Base-by-base conservation (phyloP, 2,329 filamentous ascomycete genomes). In the Ceratocystis smalleyi region DNA sequence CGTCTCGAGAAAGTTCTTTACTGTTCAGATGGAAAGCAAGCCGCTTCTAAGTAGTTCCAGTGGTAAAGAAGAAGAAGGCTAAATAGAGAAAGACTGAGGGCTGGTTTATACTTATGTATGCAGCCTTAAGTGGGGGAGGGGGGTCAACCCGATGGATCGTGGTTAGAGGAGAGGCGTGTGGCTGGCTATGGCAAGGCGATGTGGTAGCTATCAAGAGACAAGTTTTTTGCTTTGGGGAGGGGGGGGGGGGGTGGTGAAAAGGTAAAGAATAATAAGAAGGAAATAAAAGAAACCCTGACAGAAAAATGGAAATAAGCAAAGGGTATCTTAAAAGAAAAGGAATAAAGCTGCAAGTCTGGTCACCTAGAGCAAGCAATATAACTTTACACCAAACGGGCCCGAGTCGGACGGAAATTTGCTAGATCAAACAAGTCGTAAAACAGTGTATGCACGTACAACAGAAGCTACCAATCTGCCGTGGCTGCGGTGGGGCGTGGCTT, bases 31-130 rank as follows among this genome's bases (percentile, higher is more conserved):
- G 47, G 27, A 4, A 27, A 51, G 47, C 47, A 51, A 51, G 47
- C 19, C 2, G 47, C 19, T 27, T 51, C 19, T 12, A 15, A 51
- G 47, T 15, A 27, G 15, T 51, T 51, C 10, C 17, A 51, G 19
- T 51, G 22, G 24, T 17, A 43, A 10, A 45, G 30, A 45, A 45
- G 19, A 43, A 43, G n/a, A 51, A 51, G 43, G 30, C 54, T 30
- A 30, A n/a, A 27, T 32, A 45, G 43, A 35, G 45, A 10, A 40
- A 35, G 27, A 43, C 27, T 19, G 32, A 54, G 19, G 43, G 27
- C 57, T 54, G 60, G 43, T 40, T 51, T 61, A 30, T 61, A 43
- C 35, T 40, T 43, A 61, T 43, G 43, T 51, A 51, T 51, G 47
- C 47, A 51, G 47, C 19, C 47, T 51, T 27, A 27, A 51, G 47